Conservation (phyloP, 495 filamentous ascomycete species). For the Penicillium odoratum region DNA sequence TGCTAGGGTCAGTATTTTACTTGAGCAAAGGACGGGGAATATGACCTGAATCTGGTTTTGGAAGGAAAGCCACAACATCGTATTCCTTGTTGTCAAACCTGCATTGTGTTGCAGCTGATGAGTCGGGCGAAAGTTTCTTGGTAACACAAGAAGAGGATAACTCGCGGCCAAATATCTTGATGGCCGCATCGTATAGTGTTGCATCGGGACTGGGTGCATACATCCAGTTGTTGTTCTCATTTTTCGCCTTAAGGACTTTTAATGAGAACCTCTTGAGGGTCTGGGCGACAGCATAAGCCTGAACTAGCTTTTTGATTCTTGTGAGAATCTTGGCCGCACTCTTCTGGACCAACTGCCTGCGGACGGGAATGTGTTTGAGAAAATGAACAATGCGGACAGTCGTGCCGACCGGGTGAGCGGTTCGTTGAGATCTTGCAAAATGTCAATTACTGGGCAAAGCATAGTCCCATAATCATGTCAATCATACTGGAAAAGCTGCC, state of each 20-base stretch:
- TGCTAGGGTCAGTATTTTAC: slow-evolving; percentile 18
- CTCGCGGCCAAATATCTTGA: slow-evolving; percentile 69
- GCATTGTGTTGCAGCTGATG: slow-evolving; percentile 4
- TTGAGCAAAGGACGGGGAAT: not conserved
- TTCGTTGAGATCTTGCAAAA: slow-evolving; percentile 38
- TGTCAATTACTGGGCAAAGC: not conserved
- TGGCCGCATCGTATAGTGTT: slow-evolving; percentile 61
- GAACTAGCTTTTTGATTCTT: slow-evolving; percentile 66
- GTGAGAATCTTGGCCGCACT: slow-evolving; percentile 58
- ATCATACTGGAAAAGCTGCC: slow-evolving; percentile 47
- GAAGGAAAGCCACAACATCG: slow-evolving; percentile 59
- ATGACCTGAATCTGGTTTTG: slow-evolving; percentile 48
- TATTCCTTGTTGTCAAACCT: slow-evolving; percentile 24
- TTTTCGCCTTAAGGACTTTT: slow-evolving; percentile 64
- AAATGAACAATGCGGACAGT: slow-evolving; percentile 69
- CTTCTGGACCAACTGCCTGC: slow-evolving; percentile 65
- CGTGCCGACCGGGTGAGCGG: slow-evolving; percentile 74
- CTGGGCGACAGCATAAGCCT: slow-evolving; percentile 74
- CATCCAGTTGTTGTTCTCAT: slow-evolving; percentile 63
- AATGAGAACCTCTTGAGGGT: slow-evolving; percentile 64
- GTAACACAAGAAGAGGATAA: slow-evolving; percentile 55
- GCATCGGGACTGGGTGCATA: slow-evolving; percentile 64
- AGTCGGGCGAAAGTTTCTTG: slow-evolving; percentile 30
- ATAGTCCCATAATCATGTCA: no score
- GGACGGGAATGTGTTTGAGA: slow-evolving; percentile 71